phyloP scores from a whole-genome alignment of 257 asterid genomes.

The Echites panduratus region DNA sequence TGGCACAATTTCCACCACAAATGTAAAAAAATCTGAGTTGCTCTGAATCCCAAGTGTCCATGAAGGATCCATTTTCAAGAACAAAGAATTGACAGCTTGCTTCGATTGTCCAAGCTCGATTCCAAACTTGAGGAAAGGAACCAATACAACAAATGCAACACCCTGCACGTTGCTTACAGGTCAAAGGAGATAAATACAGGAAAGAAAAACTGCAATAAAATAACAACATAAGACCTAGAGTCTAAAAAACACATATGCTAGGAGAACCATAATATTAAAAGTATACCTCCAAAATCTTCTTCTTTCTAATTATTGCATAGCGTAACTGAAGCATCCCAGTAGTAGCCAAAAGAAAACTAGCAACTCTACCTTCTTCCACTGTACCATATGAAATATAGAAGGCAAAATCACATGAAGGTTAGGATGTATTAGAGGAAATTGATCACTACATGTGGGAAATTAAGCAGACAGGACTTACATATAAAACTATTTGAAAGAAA shows the following conservation, averaged over 20 bases:
- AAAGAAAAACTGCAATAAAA: background rate
- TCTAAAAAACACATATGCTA: background rate
- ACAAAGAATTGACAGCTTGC: constrained; percentile 46
- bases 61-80: constrained; percentile 45
- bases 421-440: constrained; percentile 11
- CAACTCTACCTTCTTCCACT: constrained; percentile 98
- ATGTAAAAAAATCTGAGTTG: constrained; percentile 46
- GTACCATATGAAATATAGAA: constrained; percentile 29
- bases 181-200: background rate
- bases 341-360: constrained; percentile 88
- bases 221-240: background rate
- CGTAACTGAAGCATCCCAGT: constrained; percentile 72
- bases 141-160: constrained; percentile 53
- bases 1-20: constrained; percentile 53
- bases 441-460: constrained; percentile 10
- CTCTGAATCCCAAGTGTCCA: constrained; percentile 41
- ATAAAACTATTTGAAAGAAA: constrained; percentile 92
- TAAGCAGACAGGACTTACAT: constrained; percentile 43
- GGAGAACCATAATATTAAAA: constrained; percentile 8
- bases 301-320: constrained; percentile 47
- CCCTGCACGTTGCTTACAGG: constrained; percentile 47
- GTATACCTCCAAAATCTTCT: constrained; percentile 63
- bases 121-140: constrained; percentile 69
- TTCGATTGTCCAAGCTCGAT: constrained; percentile 59
- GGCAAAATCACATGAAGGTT: constrained; percentile 13